Evolutionary conservation across 116 monocot genomes (phyloP), one percentile per base, ranked within the genome.

Genomic region (Trichopus zeylanicus): DNA sequence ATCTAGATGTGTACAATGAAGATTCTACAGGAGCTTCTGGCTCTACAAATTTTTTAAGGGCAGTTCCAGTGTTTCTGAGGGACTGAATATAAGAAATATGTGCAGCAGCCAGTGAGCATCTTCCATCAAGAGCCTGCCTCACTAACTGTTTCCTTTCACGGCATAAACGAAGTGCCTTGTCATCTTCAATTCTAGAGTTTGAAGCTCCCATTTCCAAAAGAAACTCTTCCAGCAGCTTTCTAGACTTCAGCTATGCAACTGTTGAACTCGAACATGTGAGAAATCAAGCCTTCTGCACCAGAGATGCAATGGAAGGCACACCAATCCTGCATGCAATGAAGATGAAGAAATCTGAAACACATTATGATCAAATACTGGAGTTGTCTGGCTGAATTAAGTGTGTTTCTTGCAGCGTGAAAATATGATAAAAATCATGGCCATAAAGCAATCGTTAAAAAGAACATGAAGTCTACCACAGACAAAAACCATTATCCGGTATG

Each of bases 51-150:
- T 79, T 90, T 59, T 72, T 30, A 51, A 97, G 78, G 30, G 91
- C 81, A 60, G 55, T 78, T 65, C 95, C 95, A 51, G 73, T 79
- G 29, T 84, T 81, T 56, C 75, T 84, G 15, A 97, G 90, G 12
- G 90, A 84, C 19, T 90, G 77, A 46, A 91, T 78, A 62, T 97
- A 97, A 34, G 79, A 53, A 29, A 84, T 75, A 60, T 97, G 95
- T 34, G 84, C 67, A 56, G 69, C 78, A 26, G 91, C 90, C 19
- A 90, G 68, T 20, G 72, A 57, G 49, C 81, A 90, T 60, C 95
- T 76, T 46, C 84, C 81, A 63, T 87, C 87, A 52, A 97, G 75
- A 42, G 90, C 87, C 68, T 90, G 78, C 61, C 61, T 87, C 29
- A 97, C 81, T 61, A 81, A 84, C 19, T 66, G 69, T 49, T 74